Conservation (phyloP, 176 grass and related monocot species). For the Ensete glaucum region DNA sequence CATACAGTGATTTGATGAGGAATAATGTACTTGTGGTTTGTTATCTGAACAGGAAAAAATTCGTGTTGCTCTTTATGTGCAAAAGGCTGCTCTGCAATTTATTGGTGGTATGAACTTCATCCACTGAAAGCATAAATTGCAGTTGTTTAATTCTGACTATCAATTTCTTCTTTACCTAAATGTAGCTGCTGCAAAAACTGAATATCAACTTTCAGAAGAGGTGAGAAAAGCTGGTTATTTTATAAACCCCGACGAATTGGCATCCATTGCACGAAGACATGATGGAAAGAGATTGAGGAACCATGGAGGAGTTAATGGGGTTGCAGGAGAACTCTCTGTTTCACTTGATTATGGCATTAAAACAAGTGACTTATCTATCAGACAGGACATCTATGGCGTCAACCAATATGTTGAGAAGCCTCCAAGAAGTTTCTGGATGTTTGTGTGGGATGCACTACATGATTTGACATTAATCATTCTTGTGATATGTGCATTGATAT, state of each 20-base stretch:
- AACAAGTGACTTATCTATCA: conserved; percentile 35
- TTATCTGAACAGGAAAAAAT: conserved; percentile 48
- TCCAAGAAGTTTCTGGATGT: conserved; percentile 88
- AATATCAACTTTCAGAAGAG: conserved; percentile 57
- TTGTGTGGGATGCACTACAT: conserved; percentile 88
- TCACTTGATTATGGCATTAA: conserved; percentile 41
- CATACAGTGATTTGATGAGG: neutral
- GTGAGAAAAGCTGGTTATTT: conserved; percentile 62
- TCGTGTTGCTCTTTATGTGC: conserved; percentile 57
- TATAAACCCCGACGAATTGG: conserved; percentile 74
- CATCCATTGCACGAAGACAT: conserved; percentile 63
- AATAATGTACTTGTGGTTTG: neutral
- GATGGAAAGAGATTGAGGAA: conserved; percentile 52
- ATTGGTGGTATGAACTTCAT: conserved; percentile 43
- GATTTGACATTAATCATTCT: conserved; percentile 89
- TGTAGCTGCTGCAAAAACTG: conserved; percentile 45
- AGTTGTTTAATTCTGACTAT: neutral
- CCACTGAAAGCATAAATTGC: neutral
- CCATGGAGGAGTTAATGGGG: conserved; percentile 55
- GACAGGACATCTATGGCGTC: conserved; percentile 61
- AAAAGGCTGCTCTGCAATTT: conserved; percentile 62
- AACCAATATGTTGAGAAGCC: conserved; percentile 72
- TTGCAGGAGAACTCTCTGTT: conserved; percentile 49
- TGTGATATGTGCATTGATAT: conserved; percentile 78
- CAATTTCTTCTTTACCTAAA: neutral